A percentile compares a stretch with the other conserved stretches of the same genome.
These are phyloP conservation scores for Aspergillus steynii DNA, from an alignment of 495 filamentous ascomycete genomes.

Conservation along the genomic window DNA sequence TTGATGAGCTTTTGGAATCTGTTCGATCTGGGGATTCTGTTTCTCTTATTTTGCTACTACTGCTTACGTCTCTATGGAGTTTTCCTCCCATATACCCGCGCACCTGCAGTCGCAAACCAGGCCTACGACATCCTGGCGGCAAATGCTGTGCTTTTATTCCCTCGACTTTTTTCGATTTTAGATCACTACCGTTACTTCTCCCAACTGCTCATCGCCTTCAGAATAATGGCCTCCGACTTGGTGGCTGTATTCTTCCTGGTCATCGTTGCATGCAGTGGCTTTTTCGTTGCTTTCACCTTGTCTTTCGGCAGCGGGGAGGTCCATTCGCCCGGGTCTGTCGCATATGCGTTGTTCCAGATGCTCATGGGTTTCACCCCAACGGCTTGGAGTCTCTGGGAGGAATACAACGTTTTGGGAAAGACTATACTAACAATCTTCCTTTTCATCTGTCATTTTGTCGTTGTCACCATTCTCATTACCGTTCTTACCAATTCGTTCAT, in stretches of 20 bases:
- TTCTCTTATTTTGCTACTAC: slow-evolving; percentile 87
- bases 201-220: slow-evolving; percentile 86
- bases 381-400: slow-evolving; percentile 71
- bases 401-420: slow-evolving; percentile 77
- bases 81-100: slow-evolving; percentile 66
- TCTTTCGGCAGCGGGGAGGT: slow-evolving; percentile 63
- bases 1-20: slow-evolving; percentile 97
- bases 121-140: slow-evolving; percentile 90
- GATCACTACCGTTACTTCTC: slow-evolving; percentile 96
- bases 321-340: slow-evolving; percentile 64
- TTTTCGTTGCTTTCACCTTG: slow-evolving; percentile 89
- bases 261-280: slow-evolving; percentile 83
- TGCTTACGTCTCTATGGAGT: slow-evolving; percentile 84
- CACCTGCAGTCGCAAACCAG: slow-evolving; percentile 66
- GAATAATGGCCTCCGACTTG: slow-evolving; percentile 88
- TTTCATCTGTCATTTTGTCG: slow-evolving; percentile 90
- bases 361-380: slow-evolving; percentile 85
- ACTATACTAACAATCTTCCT: slow-evolving; percentile 75
- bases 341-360: slow-evolving; percentile 88
- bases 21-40: slow-evolving; percentile 84
- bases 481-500: slow-evolving; percentile 94
- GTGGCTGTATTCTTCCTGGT: slow-evolving; percentile 80
- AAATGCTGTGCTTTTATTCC: slow-evolving; percentile 85
- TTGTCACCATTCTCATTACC: slow-evolving; percentile 91
- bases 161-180: slow-evolving; percentile 84